Base-by-base conservation (phyloP, 257 asterid genomes). In the Perilla frutescens region DNA sequence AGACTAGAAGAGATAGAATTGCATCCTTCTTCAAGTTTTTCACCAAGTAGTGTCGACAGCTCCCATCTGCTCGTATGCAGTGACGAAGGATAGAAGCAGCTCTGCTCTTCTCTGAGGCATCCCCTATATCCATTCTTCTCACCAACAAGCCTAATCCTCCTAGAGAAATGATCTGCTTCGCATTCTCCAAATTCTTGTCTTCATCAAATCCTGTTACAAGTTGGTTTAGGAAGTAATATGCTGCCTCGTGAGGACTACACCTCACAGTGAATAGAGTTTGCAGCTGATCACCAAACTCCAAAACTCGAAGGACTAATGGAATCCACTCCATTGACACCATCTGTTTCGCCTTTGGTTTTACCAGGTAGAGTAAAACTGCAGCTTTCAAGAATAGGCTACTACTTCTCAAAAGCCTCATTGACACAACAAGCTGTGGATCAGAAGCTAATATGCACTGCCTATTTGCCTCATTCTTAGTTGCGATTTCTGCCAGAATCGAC, bases 321-420 rank as follows among this genome's bases (percentile, higher is more conserved):
- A 88, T 73, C 98, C 98, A 92, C 64, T 90, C 96, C 67, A 64
- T 20, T 1, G 91, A 80, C 14, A 83, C 72, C 95, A 88, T 89
- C 82, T 90, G 96, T 48, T 81, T 81, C 12, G 91, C 94, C 84
- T 82, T 82, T 8, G 98, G 98, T 64, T 76, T 86, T 75, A 87
- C 79, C 4, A 87, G 31, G 80, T 87, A 88, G 29, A 92, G 90
- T 11, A 92, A 70, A 53, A 81, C 82, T 1, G 98, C 91, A 56
- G 94, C 91, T 83, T 92, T 92, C 74, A 92, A 77, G 78, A 92
- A 92, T 7, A 92, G 73, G 74, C 89, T 86, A 58, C 88, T 85
- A 63, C 86, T 87, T 76, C 88, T 84, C 79, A 92, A 39, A 45
- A 90, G 72, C 63, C 76, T 77, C 58, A 85, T 26, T 47, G 81